Base-by-base conservation (phyloP, 169 alveolate genomes). In the Condylostoma magnum region DNA sequence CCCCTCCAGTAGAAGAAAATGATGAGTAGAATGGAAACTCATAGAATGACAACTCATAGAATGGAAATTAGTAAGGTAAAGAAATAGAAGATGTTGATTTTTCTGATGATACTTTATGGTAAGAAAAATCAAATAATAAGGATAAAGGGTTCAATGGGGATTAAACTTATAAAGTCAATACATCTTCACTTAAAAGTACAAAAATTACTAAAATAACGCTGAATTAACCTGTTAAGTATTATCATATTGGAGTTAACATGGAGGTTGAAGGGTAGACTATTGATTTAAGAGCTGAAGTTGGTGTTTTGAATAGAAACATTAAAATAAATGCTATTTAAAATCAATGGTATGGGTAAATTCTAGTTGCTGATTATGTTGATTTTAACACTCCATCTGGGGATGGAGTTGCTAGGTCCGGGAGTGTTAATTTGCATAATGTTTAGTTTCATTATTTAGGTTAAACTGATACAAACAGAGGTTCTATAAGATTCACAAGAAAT, bases 271-370 rank as follows among this genome's bases (percentile, higher is more conserved):
- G 41, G 1, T 3, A 41, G 0, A n/a, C 4, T 15, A 41, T 63
- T 1, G 73, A 63, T 6, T 43, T 46, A 3, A 38, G 73, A 22
- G 46, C 73, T 2, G 73, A 63, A 41, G 73, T 63, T 22, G 73
- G 37, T 0, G 37, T 63, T 5, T 18, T 44, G 27, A 43, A 3
- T 3, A 3, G 73, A 3, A 63, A 63, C 31, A 57, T 63, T 22
- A 37, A 63, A 44, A 63, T 63, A 18, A 20, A 37, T 43, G 44
- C 46, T 25, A 46, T 28, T 2, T 38, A 31, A 20, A 38, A 63
- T 22, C 58, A 57, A 0, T 63, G 73, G 73, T 25, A 20, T 18
- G 18, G 56, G 12, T 15, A 36, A 1, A 27, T 33, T 22, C 47
- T 63, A 2, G 73, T 63, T 6, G 28, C 25, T 44, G 73, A 63